Evolutionary conservation across 2,329 filamentous ascomycete genomes (phyloP).

Genomic region (Calonectria pseudoreteaudii): DNA sequence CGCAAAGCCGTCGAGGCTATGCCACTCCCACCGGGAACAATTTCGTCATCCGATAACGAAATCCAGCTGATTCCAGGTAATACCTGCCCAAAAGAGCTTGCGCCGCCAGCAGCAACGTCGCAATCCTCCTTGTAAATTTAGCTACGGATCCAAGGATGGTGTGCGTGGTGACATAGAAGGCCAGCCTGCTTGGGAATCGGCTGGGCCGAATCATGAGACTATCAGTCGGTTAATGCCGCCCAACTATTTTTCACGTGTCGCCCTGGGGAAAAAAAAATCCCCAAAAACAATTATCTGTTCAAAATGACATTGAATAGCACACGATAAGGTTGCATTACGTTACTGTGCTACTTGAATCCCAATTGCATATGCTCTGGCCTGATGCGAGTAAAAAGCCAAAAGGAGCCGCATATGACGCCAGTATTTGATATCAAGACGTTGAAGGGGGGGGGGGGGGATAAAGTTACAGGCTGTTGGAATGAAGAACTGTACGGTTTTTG

Average conservation of each 20-base stretch:
- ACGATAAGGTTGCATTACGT: neutral
- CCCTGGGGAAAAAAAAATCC: neutral
- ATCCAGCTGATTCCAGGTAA: neutral
- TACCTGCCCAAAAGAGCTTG: neutral
- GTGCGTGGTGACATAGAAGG: neutral
- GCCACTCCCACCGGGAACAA: neutral
- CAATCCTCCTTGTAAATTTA: neutral
- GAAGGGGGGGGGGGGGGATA: neutral
- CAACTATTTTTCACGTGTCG: neutral
- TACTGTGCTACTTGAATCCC: neutral
- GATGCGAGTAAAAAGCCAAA: neutral
- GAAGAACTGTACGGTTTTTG: neutral
- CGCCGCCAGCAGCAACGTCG: neutral
- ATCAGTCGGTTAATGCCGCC: neutral
- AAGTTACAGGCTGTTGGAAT: neutral
- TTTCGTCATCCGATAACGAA: neutral
- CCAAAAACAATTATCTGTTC: neutral
- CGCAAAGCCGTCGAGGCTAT: neutral
- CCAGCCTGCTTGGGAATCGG: neutral
- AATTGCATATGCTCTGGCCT: neutral
- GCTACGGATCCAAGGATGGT: neutral
- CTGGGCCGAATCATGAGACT: neutral
- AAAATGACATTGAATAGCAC: neutral
- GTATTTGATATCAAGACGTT: neutral
- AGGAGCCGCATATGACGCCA: neutral